These are phyloP conservation scores for Lojkania enalia DNA, from an alignment of 2,329 filamentous ascomycete genomes.

Conservation along the genomic window DNA sequence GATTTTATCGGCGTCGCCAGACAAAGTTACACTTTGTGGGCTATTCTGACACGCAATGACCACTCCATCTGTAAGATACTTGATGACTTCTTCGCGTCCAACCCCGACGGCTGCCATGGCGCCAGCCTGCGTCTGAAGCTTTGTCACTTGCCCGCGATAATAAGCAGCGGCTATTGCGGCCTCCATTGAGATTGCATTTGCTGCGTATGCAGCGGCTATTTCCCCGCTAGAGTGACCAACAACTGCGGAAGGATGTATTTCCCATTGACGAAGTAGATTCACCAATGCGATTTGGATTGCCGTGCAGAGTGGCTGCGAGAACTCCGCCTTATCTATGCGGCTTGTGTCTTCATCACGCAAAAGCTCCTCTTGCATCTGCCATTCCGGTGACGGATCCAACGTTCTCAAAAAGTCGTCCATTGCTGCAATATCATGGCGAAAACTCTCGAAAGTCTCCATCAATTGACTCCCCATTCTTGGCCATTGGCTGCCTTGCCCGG, in stretches of 20 bases:
- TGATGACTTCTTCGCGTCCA: neutral
- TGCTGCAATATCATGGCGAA: neutral
- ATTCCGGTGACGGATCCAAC: conserved; percentile 14
- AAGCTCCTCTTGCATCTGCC: conserved; percentile 16
- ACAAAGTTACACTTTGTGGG: neutral
- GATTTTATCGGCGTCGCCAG: conserved; percentile 18
- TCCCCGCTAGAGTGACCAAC: conserved; percentile 33
- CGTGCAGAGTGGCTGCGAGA: conserved; percentile 23
- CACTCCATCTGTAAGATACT: neutral
- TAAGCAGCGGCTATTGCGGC: neutral
- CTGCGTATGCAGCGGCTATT: conserved; percentile 28
- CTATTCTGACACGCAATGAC: conserved; percentile 1
- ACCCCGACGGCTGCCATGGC: neutral
- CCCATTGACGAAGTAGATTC: conserved; percentile 16
- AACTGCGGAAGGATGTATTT: conserved; percentile 9
- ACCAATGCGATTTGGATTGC: conserved; percentile 23
- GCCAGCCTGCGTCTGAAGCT: neutral
- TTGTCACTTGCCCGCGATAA: neutral
- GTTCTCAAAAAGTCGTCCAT: conserved; percentile 1
- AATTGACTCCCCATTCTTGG: conserved; percentile 9
- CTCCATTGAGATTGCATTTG: conserved; percentile 17
- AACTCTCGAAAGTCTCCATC: conserved; percentile 1
- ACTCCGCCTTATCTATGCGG: conserved; percentile 6
- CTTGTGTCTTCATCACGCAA: neutral
- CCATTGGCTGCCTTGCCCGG: conserved; percentile 16